These are phyloP conservation scores for Millerago galiae DNA, from an alignment of 805 yeast species.

Conservation along the genomic window DNA sequence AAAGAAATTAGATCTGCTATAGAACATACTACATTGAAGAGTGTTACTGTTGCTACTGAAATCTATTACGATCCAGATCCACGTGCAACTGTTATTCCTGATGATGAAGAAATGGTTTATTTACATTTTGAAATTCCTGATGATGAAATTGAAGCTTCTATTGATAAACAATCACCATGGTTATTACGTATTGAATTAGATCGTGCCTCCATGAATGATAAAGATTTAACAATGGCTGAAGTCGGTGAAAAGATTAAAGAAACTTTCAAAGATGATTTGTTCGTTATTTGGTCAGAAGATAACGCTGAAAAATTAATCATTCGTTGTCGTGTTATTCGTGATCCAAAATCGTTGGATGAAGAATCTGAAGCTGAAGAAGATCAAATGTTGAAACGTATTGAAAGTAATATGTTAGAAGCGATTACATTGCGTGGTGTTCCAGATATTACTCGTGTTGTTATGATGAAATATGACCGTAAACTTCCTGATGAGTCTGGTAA, in stretches of 20 bases:
- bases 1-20: conserved; percentile 94
- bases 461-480: conserved; percentile 78
- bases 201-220: conserved; percentile 98
- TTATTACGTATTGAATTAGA: conserved; percentile 91
- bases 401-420: conserved; percentile 92
- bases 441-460: conserved; percentile 73
- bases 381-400: conserved; percentile 90
- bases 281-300: conserved; percentile 98
- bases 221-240: conserved; percentile 95
- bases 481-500: conserved; percentile 79
- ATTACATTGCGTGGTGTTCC: conserved; percentile 94
- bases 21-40: conserved; percentile 90
- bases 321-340: conserved; percentile 98
- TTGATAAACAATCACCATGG: conserved; percentile 98
- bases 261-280: conserved; percentile 89
- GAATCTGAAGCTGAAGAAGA: conserved; percentile 96
- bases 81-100: conserved; percentile 90
- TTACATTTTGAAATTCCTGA: conserved; percentile 97
- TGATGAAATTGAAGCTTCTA: conserved; percentile 89
- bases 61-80: conserved; percentile 98
- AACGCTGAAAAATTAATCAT: conserved; percentile 93
- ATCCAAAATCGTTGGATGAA: conserved; percentile 87
- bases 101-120: conserved; percentile 94
- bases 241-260: conserved; percentile 94
- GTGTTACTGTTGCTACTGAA: conserved; percentile 96